A percentile compares a stretch with the other conserved stretches of the same genome.
Evolutionary conservation across 306 rosid genomes (phyloP).

Genomic region (peach (Prunus persica)): DNA sequence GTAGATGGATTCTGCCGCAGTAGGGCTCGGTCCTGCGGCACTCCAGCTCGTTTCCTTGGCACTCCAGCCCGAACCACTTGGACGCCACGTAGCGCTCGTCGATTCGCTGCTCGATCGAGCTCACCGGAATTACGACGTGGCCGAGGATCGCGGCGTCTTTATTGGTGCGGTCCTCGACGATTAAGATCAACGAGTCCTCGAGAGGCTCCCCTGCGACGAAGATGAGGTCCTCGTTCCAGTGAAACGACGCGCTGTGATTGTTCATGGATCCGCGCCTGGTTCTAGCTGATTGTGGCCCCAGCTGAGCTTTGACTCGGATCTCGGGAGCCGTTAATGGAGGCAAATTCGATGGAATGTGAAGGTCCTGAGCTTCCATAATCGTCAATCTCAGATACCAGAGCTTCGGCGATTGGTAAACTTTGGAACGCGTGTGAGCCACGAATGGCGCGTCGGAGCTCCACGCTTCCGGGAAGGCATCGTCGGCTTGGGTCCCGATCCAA

Average conservation of each 20-base stretch:
- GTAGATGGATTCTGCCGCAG: constrained; percentile 69
- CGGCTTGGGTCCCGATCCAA: constrained; percentile 67
- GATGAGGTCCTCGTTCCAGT: constrained; percentile 83
- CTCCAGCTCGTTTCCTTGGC: constrained; percentile 26
- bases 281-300: constrained; percentile 68
- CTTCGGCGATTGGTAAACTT: constrained; percentile 62
- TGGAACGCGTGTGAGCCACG: constrained; percentile 50
- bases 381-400: constrained; percentile 54
- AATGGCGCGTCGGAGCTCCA: constrained; percentile 55
- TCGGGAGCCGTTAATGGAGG: constrained; percentile 93
- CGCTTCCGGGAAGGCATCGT: constrained; percentile 51
- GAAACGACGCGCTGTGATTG: constrained; percentile 69
- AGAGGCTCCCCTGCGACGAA: constrained; percentile 92
- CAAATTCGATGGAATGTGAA: constrained; percentile 59
- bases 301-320: constrained; percentile 59
- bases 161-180: constrained; percentile 73
- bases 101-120: constrained; percentile 68
- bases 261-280: constrained; percentile 82
- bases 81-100: constrained; percentile 88
- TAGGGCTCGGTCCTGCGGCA: constrained; percentile 43
- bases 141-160: constrained; percentile 60
- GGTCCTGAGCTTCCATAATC: constrained; percentile 53
- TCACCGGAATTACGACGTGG: constrained; percentile 55
- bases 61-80: constrained; percentile 62
- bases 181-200: constrained; percentile 64